Percentiles rank a stretch among this genome's conserved stretches.
phyloP scores from a whole-genome alignment of 306 rosid genomes.

The Castanospermum australe region DNA sequence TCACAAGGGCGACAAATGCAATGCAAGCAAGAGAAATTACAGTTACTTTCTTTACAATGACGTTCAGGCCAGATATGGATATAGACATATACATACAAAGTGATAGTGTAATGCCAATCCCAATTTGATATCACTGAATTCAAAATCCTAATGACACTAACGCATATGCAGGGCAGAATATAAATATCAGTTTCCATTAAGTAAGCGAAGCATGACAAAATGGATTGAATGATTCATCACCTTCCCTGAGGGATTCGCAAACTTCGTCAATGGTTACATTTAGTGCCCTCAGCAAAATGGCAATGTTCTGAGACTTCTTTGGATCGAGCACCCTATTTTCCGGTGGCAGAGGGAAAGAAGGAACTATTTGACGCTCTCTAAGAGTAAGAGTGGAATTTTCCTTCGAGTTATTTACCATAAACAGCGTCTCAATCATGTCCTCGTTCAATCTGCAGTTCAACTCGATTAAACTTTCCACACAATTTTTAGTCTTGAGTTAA shows the following conservation, averaged over 20 bases:
- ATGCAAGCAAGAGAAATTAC: background rate
- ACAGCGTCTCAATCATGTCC: slow-evolving; percentile 90
- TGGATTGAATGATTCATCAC: slow-evolving; percentile 29
- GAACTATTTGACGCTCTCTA: slow-evolving; percentile 45
- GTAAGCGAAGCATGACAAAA: background rate
- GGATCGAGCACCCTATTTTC: slow-evolving; percentile 89
- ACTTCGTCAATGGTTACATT: slow-evolving; percentile 89
- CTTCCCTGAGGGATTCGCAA: slow-evolving; percentile 86
- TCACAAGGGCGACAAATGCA: background rate
- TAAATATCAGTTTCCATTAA: background rate
- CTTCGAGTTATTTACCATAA: slow-evolving; percentile 62
- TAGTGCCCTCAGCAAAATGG: slow-evolving; percentile 80
- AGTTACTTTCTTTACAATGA: background rate
- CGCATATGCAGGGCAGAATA: background rate
- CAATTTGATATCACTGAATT: background rate
- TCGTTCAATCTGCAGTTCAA: slow-evolving; percentile 77
- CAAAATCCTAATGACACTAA: background rate
- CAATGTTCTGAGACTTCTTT: slow-evolving; percentile 86
- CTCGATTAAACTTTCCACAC: background rate
- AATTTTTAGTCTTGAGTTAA: background rate
- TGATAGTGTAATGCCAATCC: background rate
- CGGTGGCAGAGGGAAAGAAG: slow-evolving; percentile 43
- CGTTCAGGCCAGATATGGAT: background rate
- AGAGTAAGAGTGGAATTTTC: slow-evolving; percentile 37
- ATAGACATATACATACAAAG: background rate